Base-by-base conservation (phyloP, 2,329 filamentous ascomycete species). In the Triangularia setosa region DNA sequence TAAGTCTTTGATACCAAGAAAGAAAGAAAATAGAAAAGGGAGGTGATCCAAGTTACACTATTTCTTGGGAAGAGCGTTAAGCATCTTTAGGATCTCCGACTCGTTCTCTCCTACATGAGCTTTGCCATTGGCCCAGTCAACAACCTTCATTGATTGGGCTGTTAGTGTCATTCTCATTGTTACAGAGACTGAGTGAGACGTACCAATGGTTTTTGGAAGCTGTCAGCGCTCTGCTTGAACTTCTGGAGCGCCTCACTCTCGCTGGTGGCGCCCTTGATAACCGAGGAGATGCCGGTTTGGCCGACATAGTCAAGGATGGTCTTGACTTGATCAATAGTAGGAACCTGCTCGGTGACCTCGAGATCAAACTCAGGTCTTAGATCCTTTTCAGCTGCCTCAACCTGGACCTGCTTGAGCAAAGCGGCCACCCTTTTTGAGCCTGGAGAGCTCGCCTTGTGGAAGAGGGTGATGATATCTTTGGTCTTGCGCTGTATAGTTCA, bases 121-220 rank as follows among this genome's bases (percentile, higher is more conserved):
- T 76, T 87, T 90, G 69, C 93, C 95, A 76, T 94, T 93, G 75
- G 90, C 92, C 95, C 95, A 98, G 76, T 98, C 94, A 60, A 98
- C 94, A 64, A 90, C 79, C 84, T 72, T 57, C 44, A 64, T n/a
- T 3, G 18, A 23, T 28, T 8, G 61, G 21, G 28, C 6, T 24
- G n/a, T 48, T 28, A 63, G 61, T 18, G 62, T 60, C 28, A 60
- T 23, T 35, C 18, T 7, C n/a, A 18, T 21, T 2, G 4, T 21
- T 21, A 48, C 1, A 48, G n/a, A 48, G n/a, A 2, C 18, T 3
- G 24, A 23, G 6, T 12, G 7, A 60, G 63, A 83, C 90, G 73
- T 80, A 95, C 91, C 75, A 97, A 79, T 25, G 94, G 94, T 69
- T 89, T 80, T 72, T 90, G 80, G 76, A 98, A 93, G 72, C 77